phyloP scores from a whole-genome alignment of 768 basidiomycete species.

The Rhodocollybia butyracea region DNA sequence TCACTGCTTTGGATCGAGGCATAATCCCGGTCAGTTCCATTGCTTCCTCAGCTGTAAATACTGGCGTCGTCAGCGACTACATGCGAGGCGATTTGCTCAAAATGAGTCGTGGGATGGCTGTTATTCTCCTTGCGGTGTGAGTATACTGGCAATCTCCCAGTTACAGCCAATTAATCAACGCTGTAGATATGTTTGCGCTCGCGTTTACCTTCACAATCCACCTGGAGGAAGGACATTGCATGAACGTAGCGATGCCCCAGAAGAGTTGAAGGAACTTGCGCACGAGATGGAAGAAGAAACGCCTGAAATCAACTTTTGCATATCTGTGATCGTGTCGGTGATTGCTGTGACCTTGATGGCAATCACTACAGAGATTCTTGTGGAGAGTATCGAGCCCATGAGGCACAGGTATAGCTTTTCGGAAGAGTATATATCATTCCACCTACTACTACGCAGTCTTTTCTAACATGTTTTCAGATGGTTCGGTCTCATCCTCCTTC shows the following conservation, averaged over 20 bases:
- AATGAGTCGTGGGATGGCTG: conserved; percentile 41
- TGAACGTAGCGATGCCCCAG: conserved; percentile 25
- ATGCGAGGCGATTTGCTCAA: conserved; percentile 32
- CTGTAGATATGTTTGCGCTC: conserved; percentile 1
- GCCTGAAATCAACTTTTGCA: conserved; percentile 35
- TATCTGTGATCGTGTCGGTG: conserved; percentile 31
- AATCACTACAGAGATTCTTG: conserved; percentile 41
- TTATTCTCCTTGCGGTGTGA: conserved; percentile 38
- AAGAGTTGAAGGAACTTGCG: conserved; percentile 15
- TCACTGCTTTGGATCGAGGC: conserved; percentile 31
- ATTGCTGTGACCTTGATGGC: conserved; percentile 36
- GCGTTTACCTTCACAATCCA: conserved; percentile 33
- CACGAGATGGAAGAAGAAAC: conserved; percentile 15
- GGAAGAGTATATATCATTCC: conserved; percentile 30
- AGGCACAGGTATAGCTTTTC: conserved; percentile 21
- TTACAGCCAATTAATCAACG: background rate
- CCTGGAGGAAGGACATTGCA: conserved; percentile 37
- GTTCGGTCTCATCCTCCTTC: conserved; percentile 48
- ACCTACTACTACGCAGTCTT: background rate
- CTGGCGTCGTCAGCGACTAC: conserved; percentile 20
- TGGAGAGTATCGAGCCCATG: conserved; percentile 38
- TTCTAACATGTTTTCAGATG: conserved; percentile 23
- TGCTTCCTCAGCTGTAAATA: background rate
- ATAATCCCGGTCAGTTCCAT: conserved; percentile 11
- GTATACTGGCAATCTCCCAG: background rate